Evolutionary conservation across 805 yeast genomes (phyloP).

Genomic region (Nakazawaea ernobii): DNA sequence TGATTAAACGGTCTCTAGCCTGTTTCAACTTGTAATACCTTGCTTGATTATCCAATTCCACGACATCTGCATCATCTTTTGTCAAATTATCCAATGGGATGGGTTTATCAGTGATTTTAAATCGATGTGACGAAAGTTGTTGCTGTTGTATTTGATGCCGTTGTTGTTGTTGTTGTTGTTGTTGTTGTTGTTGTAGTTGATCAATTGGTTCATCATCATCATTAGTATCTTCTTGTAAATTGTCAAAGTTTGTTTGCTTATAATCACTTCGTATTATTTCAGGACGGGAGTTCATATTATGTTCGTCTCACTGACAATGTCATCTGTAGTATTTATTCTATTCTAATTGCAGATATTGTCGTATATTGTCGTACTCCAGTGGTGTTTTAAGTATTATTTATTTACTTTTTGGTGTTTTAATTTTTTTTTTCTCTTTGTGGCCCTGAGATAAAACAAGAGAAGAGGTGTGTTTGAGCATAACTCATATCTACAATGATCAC

Average conservation of each 20-base stretch:
- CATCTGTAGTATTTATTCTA: not conserved
- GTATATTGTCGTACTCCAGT: no score
- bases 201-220: not conserved
- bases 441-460: no score
- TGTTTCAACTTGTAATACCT: slow-evolving; percentile 6
- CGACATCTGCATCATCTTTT: not conserved
- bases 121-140: not conserved
- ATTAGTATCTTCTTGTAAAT: not conserved
- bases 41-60: not conserved
- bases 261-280: not conserved
- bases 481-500: no score
- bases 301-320: not conserved
- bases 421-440: no score
- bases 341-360: no score
- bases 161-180: not conserved
- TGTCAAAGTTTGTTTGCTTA: slow-evolving; percentile 7
- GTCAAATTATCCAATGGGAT: slow-evolving; percentile 7
- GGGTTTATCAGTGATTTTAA: slow-evolving; percentile 7
- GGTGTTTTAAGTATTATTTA: no score
- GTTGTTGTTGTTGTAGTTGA: not conserved
- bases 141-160: not conserved
- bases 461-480: no score
- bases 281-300: not conserved
- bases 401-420: no score
- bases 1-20: slow-evolving; percentile 3